These are phyloP conservation scores for Diaporthe citri DNA, from an alignment of 2,329 filamentous ascomycete species.

Conservation along the genomic window DNA sequence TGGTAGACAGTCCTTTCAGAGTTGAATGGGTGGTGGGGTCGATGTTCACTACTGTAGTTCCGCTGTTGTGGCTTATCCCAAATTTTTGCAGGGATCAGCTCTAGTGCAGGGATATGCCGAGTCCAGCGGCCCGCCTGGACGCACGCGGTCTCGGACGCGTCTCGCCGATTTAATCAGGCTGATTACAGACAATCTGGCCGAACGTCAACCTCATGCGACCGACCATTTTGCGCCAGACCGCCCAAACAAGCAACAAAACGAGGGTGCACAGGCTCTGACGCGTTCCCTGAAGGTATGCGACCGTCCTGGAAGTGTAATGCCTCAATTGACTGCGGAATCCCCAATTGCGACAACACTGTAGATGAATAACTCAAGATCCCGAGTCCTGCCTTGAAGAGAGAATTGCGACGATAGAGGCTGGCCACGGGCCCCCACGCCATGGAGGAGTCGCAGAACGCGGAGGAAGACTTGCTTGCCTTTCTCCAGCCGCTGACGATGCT, in stretches of 20 bases:
- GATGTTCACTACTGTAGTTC: not conserved
- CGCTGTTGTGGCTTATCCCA: not conserved
- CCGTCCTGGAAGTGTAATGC: not conserved
- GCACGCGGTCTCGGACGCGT: constrained; percentile 23
- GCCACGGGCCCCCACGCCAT: constrained; percentile 8
- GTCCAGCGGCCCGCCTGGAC: not conserved
- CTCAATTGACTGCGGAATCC: not conserved
- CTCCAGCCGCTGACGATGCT: constrained; percentile 35
- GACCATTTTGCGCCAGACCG: not conserved
- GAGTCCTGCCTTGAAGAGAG: constrained; percentile 20
- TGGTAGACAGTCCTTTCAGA: not conserved
- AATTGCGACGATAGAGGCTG: constrained; percentile 9
- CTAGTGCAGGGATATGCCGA: constrained; percentile 18
- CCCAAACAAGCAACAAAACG: not conserved
- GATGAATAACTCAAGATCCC: constrained; percentile 11
- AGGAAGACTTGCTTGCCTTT: constrained; percentile 38
- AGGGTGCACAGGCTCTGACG: not conserved
- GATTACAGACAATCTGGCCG: not conserved
- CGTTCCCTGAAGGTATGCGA: constrained; percentile 22
- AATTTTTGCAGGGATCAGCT: constrained; percentile 22
- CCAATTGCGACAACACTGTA: constrained; percentile 31
- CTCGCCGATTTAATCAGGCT: not conserved
- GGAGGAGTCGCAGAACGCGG: constrained; percentile 26
- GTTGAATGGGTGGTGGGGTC: not conserved
- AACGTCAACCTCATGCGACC: not conserved